A percentile compares a stretch with the other conserved stretches of the same genome.
Conservation (phyloP, 1,284 basidiomycete species). For the Fomitopsis betulina region DNA sequence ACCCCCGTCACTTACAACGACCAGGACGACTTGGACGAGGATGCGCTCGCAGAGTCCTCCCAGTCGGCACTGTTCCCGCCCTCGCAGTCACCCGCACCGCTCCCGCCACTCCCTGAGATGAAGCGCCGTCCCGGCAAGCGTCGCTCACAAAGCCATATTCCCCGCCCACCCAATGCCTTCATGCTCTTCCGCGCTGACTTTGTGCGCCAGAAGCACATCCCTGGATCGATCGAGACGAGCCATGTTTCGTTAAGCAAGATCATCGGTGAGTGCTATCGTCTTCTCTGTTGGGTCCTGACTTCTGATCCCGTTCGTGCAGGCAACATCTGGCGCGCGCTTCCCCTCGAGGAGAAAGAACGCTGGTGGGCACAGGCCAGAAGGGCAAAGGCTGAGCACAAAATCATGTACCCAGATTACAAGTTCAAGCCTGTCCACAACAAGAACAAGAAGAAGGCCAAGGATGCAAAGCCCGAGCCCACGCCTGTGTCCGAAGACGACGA, state of each 20-base stretch:
- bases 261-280: conserved; percentile 40
- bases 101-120: conserved; percentile 23
- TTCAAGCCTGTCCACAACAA: conserved; percentile 69
- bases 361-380: conserved; percentile 65
- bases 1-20: conserved; percentile 58
- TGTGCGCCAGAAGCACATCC: conserved; percentile 76
- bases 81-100: conserved; percentile 13
- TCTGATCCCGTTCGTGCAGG: conserved; percentile 32
- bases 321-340: conserved; percentile 64
- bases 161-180: conserved; percentile 89
- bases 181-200: conserved; percentile 92
- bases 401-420: conserved; percentile 62
- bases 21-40: conserved; percentile 17
- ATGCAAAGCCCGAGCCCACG: conserved; percentile 22
- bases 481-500: conserved; percentile 40
- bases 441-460: conserved; percentile 33
- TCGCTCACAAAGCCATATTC: conserved; percentile 67
- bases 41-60: conserved; percentile 26
- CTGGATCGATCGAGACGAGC: conserved; percentile 78
- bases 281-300: background rate
- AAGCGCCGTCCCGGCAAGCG: conserved; percentile 51
- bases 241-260: conserved; percentile 76
- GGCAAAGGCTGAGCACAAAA: conserved; percentile 63
- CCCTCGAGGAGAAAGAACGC: conserved; percentile 57
- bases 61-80: conserved; percentile 31